These are phyloP conservation scores for Acacia acuminata DNA, from an alignment of 306 rosid genomes.

Conservation along the genomic window DNA sequence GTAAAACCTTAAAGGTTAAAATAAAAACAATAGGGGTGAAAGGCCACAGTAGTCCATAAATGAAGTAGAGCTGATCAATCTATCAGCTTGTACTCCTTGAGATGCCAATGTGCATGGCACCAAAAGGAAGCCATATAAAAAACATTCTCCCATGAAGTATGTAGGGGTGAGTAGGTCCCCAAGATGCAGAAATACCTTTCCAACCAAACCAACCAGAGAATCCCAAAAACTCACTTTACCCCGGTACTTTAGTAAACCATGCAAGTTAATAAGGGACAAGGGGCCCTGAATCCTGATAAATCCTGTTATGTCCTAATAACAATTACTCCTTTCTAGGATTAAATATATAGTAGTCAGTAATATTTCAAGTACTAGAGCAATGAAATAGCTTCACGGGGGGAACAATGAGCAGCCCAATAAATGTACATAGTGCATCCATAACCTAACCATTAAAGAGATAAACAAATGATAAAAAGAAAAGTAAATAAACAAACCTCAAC, in stretches of 20 bases:
- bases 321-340: constrained; percentile 16
- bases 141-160: not conserved
- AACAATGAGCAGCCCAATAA: not conserved
- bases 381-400: not conserved
- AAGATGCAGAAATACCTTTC: not conserved
- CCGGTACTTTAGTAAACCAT: not conserved
- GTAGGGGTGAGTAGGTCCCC: not conserved
- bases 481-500: constrained; percentile 71
- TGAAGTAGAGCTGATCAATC: not conserved
- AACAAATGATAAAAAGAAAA: constrained; percentile 7
- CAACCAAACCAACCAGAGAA: constrained; percentile 11
- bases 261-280: not conserved
- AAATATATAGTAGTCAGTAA: not conserved
- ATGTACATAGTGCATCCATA: constrained; percentile 5
- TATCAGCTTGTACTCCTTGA: not conserved
- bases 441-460: not conserved
- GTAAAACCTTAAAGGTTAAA: not conserved
- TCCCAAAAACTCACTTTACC: not conserved
- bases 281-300: constrained; percentile 20
- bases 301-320: constrained; percentile 3
- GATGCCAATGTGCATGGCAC: not conserved
- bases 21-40: not conserved
- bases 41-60: not conserved
- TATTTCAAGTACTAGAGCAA: constrained; percentile 5
- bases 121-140: not conserved